These are phyloP conservation scores for Poronia punctata DNA, from an alignment of 495 filamentous ascomycete genomes.

Conservation along the genomic window DNA sequence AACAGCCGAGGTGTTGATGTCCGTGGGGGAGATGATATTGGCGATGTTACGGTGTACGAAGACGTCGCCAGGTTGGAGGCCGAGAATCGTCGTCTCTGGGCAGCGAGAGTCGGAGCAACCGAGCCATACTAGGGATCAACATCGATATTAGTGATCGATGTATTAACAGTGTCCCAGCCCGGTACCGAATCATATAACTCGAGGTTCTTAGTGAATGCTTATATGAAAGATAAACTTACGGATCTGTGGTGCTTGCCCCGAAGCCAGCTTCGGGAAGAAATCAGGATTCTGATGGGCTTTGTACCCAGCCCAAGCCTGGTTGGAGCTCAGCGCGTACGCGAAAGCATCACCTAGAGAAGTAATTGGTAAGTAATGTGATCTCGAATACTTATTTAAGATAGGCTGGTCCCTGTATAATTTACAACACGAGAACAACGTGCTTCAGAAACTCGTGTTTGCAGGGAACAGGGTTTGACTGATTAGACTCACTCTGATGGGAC, in stretches of 20 bases:
- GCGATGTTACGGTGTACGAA: slow-evolving; percentile 95
- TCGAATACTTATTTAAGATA: neutral
- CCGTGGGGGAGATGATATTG: slow-evolving; percentile 72
- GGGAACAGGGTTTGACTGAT: no score
- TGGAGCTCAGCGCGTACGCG: slow-evolving; percentile 51
- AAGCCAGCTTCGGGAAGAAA: slow-evolving; percentile 63
- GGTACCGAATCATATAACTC: neutral
- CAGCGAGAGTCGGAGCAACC: slow-evolving; percentile 87
- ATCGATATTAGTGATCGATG: neutral
- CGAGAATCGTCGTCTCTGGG: slow-evolving; percentile 78
- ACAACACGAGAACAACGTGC: no score
- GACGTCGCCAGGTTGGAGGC: slow-evolving; percentile 77
- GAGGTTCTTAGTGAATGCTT: neutral
- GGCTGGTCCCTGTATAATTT: no score
- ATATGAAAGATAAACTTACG: slow-evolving; percentile 32
- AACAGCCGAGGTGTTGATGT: slow-evolving; percentile 70
- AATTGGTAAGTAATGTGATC: slow-evolving; percentile 22
- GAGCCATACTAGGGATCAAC: slow-evolving; percentile 58
- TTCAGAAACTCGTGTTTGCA: no score
- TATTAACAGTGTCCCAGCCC: neutral
- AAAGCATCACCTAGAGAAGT: slow-evolving; percentile 41
- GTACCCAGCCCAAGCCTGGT: slow-evolving; percentile 65
- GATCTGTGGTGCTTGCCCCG: slow-evolving; percentile 66
- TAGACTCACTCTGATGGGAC: no score
- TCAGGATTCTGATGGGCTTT: slow-evolving; percentile 59